Percentiles rank a stretch among this genome's conserved stretches.
Conservation (phyloP, 495 filamentous ascomycete genomes). For the Neurospora sp. region DNA sequence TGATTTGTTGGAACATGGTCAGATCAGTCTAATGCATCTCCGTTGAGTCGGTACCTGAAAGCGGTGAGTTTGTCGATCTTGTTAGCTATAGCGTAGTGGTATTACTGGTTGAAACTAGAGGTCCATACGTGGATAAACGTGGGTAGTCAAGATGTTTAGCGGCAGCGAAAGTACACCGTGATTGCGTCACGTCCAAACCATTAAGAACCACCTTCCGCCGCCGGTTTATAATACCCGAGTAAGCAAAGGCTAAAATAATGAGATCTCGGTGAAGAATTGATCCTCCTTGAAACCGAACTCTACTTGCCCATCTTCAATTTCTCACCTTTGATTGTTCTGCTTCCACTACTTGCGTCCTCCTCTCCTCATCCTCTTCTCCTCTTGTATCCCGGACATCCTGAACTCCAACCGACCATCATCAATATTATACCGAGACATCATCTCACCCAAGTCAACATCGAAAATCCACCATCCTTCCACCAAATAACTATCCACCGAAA, state of each 20-base stretch:
- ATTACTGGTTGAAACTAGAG: background rate
- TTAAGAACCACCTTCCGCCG: too few species aligned
- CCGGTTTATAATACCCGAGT: background rate
- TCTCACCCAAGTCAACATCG: background rate
- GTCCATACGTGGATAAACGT: background rate
- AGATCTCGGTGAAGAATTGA: background rate
- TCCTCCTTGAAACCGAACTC: background rate
- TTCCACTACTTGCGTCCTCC: background rate
- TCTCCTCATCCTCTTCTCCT: background rate
- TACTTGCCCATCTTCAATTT: background rate
- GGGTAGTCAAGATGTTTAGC: background rate
- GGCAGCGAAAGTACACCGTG: background rate
- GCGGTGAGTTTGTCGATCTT: background rate
- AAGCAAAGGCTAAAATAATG: background rate
- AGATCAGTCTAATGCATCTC: background rate
- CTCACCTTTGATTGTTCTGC: background rate
- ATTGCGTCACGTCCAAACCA: background rate
- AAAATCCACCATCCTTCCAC: background rate
- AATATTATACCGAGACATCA: background rate
- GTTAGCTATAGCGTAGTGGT: background rate
- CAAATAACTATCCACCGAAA: background rate
- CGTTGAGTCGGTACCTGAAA: background rate
- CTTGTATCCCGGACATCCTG: background rate
- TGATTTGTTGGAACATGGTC: background rate
- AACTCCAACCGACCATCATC: too few species aligned